These are phyloP conservation scores for Cryptosporidium ryanae DNA, from an alignment of 169 alveolate genomes.

Conservation along the genomic window DNA sequence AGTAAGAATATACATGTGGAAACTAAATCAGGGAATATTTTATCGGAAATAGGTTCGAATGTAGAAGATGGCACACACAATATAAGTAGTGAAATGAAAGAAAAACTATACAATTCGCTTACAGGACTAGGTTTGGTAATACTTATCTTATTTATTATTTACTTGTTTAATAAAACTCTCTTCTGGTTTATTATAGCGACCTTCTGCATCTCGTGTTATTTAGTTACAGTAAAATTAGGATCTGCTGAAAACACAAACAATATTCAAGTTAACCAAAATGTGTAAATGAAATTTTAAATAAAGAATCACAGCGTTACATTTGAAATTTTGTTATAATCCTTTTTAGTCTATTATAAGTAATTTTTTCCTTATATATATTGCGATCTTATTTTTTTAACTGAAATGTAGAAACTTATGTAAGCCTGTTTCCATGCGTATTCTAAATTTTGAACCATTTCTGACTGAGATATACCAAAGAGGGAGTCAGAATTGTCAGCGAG, in stretches of 20 bases:
- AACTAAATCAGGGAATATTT: not conserved
- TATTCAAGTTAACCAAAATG: not conserved
- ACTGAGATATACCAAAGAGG: constrained; percentile 18
- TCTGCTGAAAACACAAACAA: not conserved
- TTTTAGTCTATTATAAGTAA: not conserved
- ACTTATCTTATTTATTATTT: constrained; percentile 23
- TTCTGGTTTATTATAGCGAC: constrained; percentile 40
- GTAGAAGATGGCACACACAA: not conserved
- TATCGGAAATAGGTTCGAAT: too few relatives aligned
- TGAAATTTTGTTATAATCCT: not conserved
- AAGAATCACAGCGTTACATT: too few relatives aligned
- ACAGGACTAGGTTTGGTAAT: constrained; percentile 14
- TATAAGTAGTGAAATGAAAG: not conserved
- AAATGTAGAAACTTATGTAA: constrained; percentile 29
- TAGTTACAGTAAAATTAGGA: not conserved
- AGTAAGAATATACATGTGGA: not conserved
- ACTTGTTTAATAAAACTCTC: constrained; percentile 9
- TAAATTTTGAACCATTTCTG: constrained; percentile 56
- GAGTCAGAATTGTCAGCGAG: constrained; percentile 58
- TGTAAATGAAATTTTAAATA: not conserved
- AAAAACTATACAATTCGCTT: constrained; percentile 17
- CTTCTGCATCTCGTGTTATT: not conserved
- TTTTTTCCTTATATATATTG: constrained; percentile 7
- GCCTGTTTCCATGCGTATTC: constrained; percentile 50
- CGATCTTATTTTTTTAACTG: constrained; percentile 47